Conservation (phyloP, 495 filamentous ascomycete genomes). For the Umbilicaria muhlenbergii region DNA sequence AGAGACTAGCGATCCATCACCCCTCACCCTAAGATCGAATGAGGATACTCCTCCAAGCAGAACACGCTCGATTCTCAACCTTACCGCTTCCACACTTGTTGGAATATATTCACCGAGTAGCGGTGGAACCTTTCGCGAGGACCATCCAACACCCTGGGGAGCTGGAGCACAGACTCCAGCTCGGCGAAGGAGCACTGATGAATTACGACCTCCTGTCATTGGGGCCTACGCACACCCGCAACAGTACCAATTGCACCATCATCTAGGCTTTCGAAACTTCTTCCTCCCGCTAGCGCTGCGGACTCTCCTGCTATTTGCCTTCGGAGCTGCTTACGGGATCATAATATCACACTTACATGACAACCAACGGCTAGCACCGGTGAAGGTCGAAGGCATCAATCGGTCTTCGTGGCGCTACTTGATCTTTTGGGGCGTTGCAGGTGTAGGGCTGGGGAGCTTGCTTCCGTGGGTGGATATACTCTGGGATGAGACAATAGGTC, state of each 20-base stretch:
- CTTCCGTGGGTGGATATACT: conserved; percentile 73
- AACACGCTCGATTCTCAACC: conserved; percentile 65
- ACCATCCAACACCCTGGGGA: conserved; percentile 48
- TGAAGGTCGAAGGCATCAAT: conserved; percentile 43
- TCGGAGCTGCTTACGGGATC: conserved; percentile 73
- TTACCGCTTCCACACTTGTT: conserved; percentile 76
- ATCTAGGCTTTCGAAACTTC: conserved; percentile 15
- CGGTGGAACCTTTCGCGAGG: conserved; percentile 34
- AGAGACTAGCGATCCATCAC: conserved; percentile 10
- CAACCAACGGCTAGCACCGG: conserved; percentile 44
- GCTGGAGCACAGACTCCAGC: conserved; percentile 52
- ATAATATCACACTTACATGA: conserved; percentile 74
- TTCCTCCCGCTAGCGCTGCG: conserved; percentile 34
- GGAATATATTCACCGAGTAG: conserved; percentile 73
- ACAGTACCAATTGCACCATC: conserved; percentile 12
- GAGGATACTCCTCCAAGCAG: conserved; percentile 32
- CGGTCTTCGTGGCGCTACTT: conserved; percentile 54
- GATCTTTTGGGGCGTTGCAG: conserved; percentile 64
- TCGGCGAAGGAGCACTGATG: conserved; percentile 13
- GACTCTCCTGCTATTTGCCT: conserved; percentile 52
- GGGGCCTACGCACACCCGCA: conserved; percentile 7
- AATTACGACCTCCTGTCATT: conserved; percentile 8
- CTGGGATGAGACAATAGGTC: conserved; percentile 26
- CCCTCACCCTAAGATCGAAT: conserved; percentile 19
- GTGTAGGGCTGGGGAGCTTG: conserved; percentile 58